phyloP scores from a whole-genome alignment of 108 stramenopile genomes.

The Thalassiosira profunda region DNA sequence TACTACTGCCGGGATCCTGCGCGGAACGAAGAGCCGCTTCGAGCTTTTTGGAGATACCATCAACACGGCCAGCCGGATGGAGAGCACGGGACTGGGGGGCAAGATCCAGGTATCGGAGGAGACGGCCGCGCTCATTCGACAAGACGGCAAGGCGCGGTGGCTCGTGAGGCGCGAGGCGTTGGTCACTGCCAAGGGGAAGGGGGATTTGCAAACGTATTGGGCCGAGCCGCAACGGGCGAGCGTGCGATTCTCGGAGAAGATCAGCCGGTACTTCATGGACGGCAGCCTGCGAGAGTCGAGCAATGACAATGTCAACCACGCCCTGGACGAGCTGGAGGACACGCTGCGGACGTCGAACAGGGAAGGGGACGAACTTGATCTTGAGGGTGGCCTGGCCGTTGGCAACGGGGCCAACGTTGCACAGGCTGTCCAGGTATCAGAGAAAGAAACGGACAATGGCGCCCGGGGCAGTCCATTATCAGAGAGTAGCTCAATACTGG shows the following conservation, averaged over 20 bases:
- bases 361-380: no score
- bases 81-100: conserved; percentile 50
- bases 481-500: no score
- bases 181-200: conserved; percentile 61
- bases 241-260: conserved; percentile 16
- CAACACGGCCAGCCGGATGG: conserved; percentile 68
- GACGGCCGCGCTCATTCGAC: conserved; percentile 47
- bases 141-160: conserved; percentile 41
- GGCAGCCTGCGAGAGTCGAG: no score
- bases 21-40: conserved; percentile 62
- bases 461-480: no score
- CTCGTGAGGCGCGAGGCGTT: conserved; percentile 46
- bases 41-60: conserved; percentile 68
- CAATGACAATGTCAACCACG: no score
- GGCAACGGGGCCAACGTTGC: no score
- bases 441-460: no score
- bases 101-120: conserved; percentile 66
- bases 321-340: no score
- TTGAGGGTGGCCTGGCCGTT: no score
- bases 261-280: no score
- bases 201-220: conserved; percentile 65
- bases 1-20: conserved; percentile 64
- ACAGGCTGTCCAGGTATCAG: no score
- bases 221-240: conserved; percentile 20
- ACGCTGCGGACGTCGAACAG: no score